Conservation (phyloP, 768 basidiomycete genomes). For the Trametes maxima region DNA sequence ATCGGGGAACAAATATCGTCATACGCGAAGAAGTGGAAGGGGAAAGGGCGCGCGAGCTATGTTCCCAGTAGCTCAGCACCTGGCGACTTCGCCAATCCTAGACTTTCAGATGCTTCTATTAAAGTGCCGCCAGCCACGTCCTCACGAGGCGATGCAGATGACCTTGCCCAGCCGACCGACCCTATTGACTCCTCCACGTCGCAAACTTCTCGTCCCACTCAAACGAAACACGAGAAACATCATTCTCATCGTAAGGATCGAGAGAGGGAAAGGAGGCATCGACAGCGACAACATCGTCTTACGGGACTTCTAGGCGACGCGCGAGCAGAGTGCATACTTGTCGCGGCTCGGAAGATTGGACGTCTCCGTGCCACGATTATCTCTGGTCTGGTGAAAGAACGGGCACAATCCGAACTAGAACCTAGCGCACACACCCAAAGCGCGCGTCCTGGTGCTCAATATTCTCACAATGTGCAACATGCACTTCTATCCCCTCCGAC, state of each 20-base stretch:
- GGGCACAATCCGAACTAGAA: slow-evolving; percentile 14
- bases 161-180: too few species aligned
- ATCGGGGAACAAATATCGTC: not conserved
- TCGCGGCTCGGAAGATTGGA: slow-evolving; percentile 72
- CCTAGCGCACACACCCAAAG: slow-evolving; percentile 22
- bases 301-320: slow-evolving; percentile 56
- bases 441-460: slow-evolving; percentile 13
- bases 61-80: not conserved
- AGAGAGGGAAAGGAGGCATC: slow-evolving; percentile 19
- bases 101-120: not conserved
- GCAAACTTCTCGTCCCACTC: not conserved
- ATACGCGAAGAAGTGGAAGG: slow-evolving; percentile 10
- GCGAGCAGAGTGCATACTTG: slow-evolving; percentile 66
- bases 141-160: too few species aligned
- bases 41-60: slow-evolving; percentile 4
- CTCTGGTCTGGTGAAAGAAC: slow-evolving; percentile 48
- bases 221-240: slow-evolving; percentile 5
- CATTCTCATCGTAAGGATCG: slow-evolving; percentile 5
- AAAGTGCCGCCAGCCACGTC: too few species aligned
- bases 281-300: slow-evolving; percentile 4
- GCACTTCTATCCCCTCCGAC: not conserved
- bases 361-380: slow-evolving; percentile 59
- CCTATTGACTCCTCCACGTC: not conserved
- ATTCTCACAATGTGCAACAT: not conserved
- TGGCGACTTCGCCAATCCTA: not conserved